Evolutionary conservation across 164 flowering plant species (phyloP).

Genomic region (Magnolia changhungtana): DNA sequence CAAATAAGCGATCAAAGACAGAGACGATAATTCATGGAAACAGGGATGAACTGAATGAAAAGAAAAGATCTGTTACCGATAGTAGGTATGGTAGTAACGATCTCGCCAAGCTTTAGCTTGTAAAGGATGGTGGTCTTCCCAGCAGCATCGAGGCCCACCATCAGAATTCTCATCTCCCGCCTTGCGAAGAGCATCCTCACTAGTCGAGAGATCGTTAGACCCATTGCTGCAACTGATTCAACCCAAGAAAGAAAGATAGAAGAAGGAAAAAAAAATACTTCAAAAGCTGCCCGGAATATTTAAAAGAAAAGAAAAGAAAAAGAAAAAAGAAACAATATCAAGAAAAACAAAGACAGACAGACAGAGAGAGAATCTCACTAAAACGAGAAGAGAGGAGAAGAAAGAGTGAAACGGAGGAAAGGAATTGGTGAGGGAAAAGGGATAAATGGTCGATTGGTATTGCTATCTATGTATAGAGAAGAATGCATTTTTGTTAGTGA

Average conservation of each 20-base stretch:
- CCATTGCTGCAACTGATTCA: conserved; percentile 20
- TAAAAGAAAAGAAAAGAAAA: too few relatives aligned
- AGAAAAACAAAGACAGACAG: background rate
- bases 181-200: conserved; percentile 29
- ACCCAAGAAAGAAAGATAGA: conserved; percentile 1
- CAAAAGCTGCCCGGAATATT: background rate
- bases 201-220: conserved; percentile 27
- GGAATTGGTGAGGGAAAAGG: background rate
- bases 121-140: conserved; percentile 57
- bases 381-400: background rate
- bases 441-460: background rate
- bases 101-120: conserved; percentile 53
- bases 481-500: background rate
- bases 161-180: conserved; percentile 35
- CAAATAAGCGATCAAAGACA: too few relatives aligned
- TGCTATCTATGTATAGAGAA: background rate
- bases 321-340: background rate
- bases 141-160: conserved; percentile 58
- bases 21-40: background rate
- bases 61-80: conserved; percentile 28
- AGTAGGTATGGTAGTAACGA: conserved; percentile 44
- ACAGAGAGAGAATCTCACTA: background rate
- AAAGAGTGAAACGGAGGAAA: background rate
- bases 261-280: background rate
- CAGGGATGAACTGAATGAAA: background rate